phyloP scores from a whole-genome alignment of 2,329 filamentous ascomycete genomes.

The Paraphaeosphaeria sporulosa region DNA sequence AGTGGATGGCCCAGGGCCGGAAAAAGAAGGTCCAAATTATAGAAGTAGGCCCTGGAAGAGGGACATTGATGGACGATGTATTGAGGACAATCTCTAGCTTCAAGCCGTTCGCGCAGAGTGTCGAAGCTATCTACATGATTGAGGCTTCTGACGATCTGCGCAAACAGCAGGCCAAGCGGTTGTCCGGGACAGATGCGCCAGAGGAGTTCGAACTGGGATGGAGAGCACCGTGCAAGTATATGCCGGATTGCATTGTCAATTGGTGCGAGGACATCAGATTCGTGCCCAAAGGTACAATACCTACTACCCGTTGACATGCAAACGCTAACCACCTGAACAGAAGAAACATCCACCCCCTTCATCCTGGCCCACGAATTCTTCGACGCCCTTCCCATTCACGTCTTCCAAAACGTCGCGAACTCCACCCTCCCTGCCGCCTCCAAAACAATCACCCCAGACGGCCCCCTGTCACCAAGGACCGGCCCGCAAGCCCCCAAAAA shows the following conservation, averaged over 20 bases:
- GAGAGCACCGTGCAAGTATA: conserved; percentile 78
- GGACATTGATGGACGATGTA: conserved; percentile 97
- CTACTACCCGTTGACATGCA: conserved; percentile 6
- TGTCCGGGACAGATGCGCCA: conserved; percentile 77
- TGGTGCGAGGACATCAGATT: conserved; percentile 91
- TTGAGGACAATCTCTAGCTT: conserved; percentile 89
- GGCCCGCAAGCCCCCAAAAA: conserved; percentile 44
- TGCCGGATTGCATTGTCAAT: conserved; percentile 72
- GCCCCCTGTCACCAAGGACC: conserved; percentile 54
- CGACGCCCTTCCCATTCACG: conserved; percentile 94
- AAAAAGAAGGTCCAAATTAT: conserved; percentile 82
- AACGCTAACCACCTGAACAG: conserved; percentile 50
- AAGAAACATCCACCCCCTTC: conserved; percentile 78
- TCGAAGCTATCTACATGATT: conserved; percentile 91
- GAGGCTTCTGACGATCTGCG: conserved; percentile 88
- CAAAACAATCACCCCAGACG: conserved; percentile 57
- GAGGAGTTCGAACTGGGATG: conserved; percentile 76
- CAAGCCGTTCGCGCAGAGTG: conserved; percentile 74
- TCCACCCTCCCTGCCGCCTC: conserved; percentile 47
- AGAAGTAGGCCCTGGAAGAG: conserved; percentile 91
- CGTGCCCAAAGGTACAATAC: conserved; percentile 71
- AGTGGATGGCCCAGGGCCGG: conserved; percentile 92
- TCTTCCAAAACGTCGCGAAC: conserved; percentile 79
- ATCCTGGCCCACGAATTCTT: conserved; percentile 99
- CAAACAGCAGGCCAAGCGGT: conserved; percentile 77